Conservation (phyloP, 176 grass and related monocot genomes). For the Stipa capillata region DNA sequence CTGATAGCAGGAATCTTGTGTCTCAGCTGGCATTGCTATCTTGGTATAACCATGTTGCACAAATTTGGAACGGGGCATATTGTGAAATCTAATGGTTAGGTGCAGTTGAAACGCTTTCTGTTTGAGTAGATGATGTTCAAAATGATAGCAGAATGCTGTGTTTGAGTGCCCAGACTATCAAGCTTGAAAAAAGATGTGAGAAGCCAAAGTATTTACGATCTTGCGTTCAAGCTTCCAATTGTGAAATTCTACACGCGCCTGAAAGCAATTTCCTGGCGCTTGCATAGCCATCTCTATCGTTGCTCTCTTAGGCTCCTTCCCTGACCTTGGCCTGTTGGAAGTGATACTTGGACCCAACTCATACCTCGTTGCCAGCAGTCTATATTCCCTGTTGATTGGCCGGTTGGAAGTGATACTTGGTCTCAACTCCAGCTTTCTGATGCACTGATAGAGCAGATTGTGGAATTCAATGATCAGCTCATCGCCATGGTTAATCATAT, state of each 20-base stretch:
- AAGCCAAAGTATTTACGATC: not conserved
- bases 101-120: not conserved
- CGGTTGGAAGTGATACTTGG: slow-evolving; percentile 15
- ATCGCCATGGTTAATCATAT: slow-evolving; percentile 17
- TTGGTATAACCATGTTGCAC: not conserved
- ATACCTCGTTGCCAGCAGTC: slow-evolving; percentile 17
- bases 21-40: not conserved
- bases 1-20: not conserved
- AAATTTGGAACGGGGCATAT: not conserved
- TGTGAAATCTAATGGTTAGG: not conserved
- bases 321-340: slow-evolving; percentile 20
- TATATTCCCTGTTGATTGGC: slow-evolving; percentile 19
- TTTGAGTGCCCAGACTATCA: not conserved
- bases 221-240: no score
- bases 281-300: slow-evolving; percentile 16
- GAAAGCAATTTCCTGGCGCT: slow-evolving; percentile 12
- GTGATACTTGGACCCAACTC: slow-evolving; percentile 7
- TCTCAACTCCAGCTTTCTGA: not conserved
- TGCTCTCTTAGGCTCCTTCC: slow-evolving; percentile 7
- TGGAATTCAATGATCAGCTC: no score
- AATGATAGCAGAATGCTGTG: not conserved
- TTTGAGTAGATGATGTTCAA: not conserved
- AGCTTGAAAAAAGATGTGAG: not conserved
- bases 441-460: not conserved
- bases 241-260: slow-evolving; percentile 4